Evolutionary conservation across 2,329 filamentous ascomycete species (phyloP), one percentile per base, ranked within the genome.

Genomic region (Sarocladium kiliense): DNA sequence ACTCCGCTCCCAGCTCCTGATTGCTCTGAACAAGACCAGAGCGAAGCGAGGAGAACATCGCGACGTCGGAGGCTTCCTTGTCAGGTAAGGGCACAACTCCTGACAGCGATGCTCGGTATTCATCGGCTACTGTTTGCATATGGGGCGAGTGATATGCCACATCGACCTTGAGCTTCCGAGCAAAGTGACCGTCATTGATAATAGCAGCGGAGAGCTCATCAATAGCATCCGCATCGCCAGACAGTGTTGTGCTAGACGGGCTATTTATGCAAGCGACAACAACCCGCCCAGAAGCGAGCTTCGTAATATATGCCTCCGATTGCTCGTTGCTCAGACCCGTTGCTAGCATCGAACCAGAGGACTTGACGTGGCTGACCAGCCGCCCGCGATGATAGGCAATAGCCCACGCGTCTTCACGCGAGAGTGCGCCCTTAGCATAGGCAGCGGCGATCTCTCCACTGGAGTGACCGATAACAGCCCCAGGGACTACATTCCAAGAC

Each of bases 331-430:
- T 16, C 6, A 39, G 7, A n/a, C 45, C 21, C 1, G 55, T 51
- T 0, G 53, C 54, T 2, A 54, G 42, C 5, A 75, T 61, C 36
- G 71, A 68, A 1, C 56, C 54, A 3, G 61, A 34, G 3, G 64
- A 63, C 6, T 75, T 62, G 1, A 68, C 67, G 1, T 73, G 69
- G 2, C 71, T 70, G 3, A 76, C 69, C n/a, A 76, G 69, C 26
- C 72, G 68, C 1, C 74, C 77, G 16, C 76, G 68, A 59, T 74
- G 72, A 62, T 81, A 84, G 1, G 79, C 79, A 11, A 77, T 70
- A 0, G 70, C 67, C 64, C 80, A 74, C 47, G 74, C 73, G 1
- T 71, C 66, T 27, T 77, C 69, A 32, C 77, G 70, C 2, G 68
- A 69, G 25, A 79, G 65, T 10, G 74, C 67, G 18, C 36, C 36